phyloP scores from a whole-genome alignment of 495 filamentous ascomycete species.

The Daldinia loculata region DNA sequence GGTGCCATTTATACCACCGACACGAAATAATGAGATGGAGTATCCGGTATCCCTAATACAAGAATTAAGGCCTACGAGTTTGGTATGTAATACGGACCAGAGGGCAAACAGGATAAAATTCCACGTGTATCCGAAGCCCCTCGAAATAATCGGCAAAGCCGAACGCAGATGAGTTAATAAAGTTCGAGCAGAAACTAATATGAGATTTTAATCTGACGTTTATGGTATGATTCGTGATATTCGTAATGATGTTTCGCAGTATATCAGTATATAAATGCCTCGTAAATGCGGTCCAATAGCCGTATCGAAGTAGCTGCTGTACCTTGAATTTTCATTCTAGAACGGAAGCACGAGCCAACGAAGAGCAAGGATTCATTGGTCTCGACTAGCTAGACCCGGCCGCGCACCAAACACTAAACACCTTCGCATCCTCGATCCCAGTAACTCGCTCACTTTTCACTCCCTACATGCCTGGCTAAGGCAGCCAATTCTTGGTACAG shows the following conservation, averaged over 20 bases:
- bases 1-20: constrained; percentile 37
- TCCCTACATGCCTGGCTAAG: neutral
- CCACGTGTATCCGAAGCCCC: constrained; percentile 17
- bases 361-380: constrained; percentile 5
- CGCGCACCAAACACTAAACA: neutral
- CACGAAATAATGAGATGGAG: constrained; percentile 44
- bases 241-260: neutral
- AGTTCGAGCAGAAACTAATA: constrained; percentile 39
- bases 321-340: constrained; percentile 1
- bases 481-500: constrained; percentile 9
- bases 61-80: constrained; percentile 27
- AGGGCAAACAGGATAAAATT: constrained; percentile 19
- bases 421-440: neutral
- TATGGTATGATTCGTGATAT: constrained; percentile 11
- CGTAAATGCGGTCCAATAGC: neutral
- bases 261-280: too few species aligned
- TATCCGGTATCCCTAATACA: constrained; percentile 25
- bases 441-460: neutral
- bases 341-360: constrained; percentile 10
- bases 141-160: constrained; percentile 29
- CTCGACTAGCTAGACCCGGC: neutral
- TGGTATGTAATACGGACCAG: constrained; percentile 33
- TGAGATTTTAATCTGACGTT: constrained; percentile 18
- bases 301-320: neutral
- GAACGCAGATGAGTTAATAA: constrained; percentile 41